Conservation (phyloP, 805 yeast species). For the Yarrowia sp. region DNA sequence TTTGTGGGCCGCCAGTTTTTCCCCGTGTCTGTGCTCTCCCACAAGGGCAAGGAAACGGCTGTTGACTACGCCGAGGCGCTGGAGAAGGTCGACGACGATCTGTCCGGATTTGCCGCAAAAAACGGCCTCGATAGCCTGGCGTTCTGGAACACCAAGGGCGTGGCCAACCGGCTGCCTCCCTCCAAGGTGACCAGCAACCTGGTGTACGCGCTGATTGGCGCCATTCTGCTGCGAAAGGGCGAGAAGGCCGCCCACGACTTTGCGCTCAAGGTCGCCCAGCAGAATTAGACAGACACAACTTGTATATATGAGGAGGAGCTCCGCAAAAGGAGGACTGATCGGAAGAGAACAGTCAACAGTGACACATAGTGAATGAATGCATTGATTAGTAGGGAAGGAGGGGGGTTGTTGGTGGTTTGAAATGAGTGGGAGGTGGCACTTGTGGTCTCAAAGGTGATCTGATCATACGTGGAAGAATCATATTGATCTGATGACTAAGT, state of each 20-base stretch:
- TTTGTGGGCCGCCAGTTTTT: conserved; percentile 59
- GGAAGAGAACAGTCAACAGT: too few species aligned
- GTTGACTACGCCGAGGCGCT: background rate
- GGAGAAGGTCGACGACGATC: conserved; percentile 6
- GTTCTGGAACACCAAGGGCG: conserved; percentile 35
- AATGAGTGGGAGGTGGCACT: too few species aligned
- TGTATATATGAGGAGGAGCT: conserved; percentile 16
- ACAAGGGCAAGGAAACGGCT: background rate
- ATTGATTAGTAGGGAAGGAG: background rate
- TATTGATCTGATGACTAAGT: too few species aligned
- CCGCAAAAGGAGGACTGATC: too few species aligned
- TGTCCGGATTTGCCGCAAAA: conserved; percentile 10
- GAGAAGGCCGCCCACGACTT: conserved; percentile 47
- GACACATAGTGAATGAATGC: background rate
- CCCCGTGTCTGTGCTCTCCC: conserved; percentile 23
- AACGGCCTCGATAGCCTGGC: conserved; percentile 17
- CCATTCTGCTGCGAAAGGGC: conserved; percentile 69
- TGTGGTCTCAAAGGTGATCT: too few species aligned
- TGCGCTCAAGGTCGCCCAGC: conserved; percentile 7
- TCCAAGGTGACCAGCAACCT: conserved; percentile 11
- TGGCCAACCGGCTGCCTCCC: background rate
- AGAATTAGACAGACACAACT: background rate
- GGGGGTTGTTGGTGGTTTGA: too few species aligned
- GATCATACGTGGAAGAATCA: too few species aligned
- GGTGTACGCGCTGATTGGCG: conserved; percentile 66